These are phyloP conservation scores for Platanthera zijinensis DNA, from an alignment of 106 monocot species.

Conservation along the genomic window DNA sequence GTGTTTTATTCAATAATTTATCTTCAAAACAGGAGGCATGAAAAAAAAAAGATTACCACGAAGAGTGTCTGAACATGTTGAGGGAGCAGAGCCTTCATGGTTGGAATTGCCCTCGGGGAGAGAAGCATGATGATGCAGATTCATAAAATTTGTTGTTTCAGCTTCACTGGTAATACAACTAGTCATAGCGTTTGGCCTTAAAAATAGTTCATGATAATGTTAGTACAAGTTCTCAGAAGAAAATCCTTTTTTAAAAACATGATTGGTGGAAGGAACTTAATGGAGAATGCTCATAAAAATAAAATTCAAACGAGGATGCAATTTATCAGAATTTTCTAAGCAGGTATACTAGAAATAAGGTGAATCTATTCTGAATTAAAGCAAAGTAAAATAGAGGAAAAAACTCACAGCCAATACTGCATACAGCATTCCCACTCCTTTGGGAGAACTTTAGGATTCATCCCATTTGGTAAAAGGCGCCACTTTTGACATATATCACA, in stretches of 20 bases:
- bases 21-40: neutral
- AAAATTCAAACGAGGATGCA: neutral
- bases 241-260: no score
- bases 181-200: neutral
- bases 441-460: neutral
- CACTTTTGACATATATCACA: slow-evolving; percentile 1
- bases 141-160: slow-evolving; percentile 1
- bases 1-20: neutral
- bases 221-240: neutral
- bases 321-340: neutral
- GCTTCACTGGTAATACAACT: neutral
- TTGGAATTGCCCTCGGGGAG: neutral
- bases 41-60: neutral
- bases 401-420: neutral
- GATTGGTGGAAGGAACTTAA: no score
- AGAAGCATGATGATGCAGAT: neutral
- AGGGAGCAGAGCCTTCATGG: neutral
- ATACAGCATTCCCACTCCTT: neutral
- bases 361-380: neutral
- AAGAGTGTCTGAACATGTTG: neutral
- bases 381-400: neutral
- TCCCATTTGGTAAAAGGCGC: slow-evolving; percentile 5
- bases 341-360: neutral
- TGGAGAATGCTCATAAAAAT: no score
- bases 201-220: neutral